Conservation (phyloP, 176 grass and related monocot genomes). For the Bolboschoenus planiculmis region DNA sequence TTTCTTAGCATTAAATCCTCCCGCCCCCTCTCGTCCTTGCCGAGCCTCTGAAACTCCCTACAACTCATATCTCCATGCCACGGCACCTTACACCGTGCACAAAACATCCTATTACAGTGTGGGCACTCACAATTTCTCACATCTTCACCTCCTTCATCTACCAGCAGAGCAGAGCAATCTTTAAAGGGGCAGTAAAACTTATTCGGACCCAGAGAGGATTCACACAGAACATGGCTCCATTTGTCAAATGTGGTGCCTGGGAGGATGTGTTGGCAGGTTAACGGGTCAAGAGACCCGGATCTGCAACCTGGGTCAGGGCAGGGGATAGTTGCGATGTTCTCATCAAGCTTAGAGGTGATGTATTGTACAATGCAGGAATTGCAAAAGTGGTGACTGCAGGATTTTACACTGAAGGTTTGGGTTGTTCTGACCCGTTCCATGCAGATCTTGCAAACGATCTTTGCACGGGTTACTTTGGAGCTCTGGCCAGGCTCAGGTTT, state of each 20-base stretch:
- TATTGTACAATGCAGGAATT: slow-evolving; percentile 5
- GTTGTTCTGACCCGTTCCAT: not conserved
- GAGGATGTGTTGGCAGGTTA: slow-evolving; percentile 6
- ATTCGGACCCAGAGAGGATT: not conserved
- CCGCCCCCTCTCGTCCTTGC: slow-evolving; percentile 32
- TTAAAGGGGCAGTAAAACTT: slow-evolving; percentile 27
- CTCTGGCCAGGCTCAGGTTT: not conserved
- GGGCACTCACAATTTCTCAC: slow-evolving; percentile 39
- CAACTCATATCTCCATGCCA: slow-evolving; percentile 52
- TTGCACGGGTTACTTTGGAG: not conserved
- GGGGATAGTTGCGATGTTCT: not conserved
- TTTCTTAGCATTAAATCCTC: slow-evolving; percentile 56
- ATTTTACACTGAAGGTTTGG: not conserved
- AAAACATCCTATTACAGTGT: slow-evolving; percentile 55
- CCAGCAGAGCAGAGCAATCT: slow-evolving; percentile 21
- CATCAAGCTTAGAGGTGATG: slow-evolving; percentile 13
- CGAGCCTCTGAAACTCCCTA: slow-evolving; percentile 32
- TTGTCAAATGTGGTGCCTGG: not conserved
- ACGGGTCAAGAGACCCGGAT: not conserved
- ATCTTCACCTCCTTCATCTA: not conserved
- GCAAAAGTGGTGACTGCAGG: slow-evolving; percentile 17
- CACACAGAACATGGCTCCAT: slow-evolving; percentile 4
- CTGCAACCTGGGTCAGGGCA: not conserved
- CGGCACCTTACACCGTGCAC: slow-evolving; percentile 55
- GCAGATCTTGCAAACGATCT: not conserved